phyloP scores from a whole-genome alignment of 345 rosid species.

The Salix viminalis region DNA sequence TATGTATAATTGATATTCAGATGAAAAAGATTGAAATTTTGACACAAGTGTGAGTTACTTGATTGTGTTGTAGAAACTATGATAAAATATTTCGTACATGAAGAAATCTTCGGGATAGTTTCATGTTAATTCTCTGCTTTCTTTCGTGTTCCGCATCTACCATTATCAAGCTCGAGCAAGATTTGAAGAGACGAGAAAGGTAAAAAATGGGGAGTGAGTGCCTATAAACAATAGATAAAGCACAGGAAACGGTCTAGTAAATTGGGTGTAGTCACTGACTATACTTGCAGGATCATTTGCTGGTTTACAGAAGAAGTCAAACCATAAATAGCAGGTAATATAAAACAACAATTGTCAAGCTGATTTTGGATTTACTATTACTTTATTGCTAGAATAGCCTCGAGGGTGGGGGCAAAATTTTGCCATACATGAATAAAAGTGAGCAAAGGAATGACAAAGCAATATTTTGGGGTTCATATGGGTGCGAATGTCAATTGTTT shows the following conservation, averaged over 20 bases:
- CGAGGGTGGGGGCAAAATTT: slow-evolving; percentile 8
- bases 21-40: slow-evolving; percentile 6
- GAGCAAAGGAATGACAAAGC: neutral
- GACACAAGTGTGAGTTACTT: neutral
- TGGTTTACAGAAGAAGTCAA: slow-evolving; percentile 13
- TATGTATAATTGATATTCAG: slow-evolving; percentile 25
- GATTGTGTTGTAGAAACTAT: slow-evolving; percentile 5
- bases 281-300: neutral
- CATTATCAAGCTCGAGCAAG: neutral
- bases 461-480: neutral
- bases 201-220: neutral
- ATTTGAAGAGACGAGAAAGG: neutral
- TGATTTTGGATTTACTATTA: slow-evolving; percentile 9
- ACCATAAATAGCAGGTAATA: neutral
- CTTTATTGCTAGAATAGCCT: slow-evolving; percentile 5
- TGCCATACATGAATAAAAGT: neutral
- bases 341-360: slow-evolving; percentile 7
- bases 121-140: too few relatives aligned
- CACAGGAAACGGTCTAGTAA: neutral
- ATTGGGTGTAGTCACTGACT: slow-evolving; percentile 19
- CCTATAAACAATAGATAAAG: neutral
- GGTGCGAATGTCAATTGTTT: neutral
- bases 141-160: too few relatives aligned
- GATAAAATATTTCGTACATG: neutral
- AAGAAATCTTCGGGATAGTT: neutral